Percentiles rank a stretch among this genome's conserved stretches.
Conservation (phyloP, 2,329 filamentous ascomycete genomes). For the Curvularia spicifera region DNA sequence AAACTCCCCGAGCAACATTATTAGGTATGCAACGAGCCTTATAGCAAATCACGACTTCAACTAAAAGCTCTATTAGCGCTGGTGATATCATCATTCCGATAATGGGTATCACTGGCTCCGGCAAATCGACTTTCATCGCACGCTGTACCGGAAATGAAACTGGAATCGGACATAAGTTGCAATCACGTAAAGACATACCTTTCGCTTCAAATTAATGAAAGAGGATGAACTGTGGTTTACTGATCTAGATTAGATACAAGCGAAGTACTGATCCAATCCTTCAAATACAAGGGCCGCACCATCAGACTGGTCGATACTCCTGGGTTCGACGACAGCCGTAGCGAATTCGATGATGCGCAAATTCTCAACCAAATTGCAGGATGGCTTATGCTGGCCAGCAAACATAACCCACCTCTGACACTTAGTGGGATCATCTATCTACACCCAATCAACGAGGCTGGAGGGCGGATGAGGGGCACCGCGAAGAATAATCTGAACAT, state of each 20-base stretch:
- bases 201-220: not conserved
- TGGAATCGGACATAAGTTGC: not conserved
- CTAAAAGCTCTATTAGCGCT: not conserved
- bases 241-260: not conserved
- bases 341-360: not conserved
- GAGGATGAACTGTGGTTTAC: not conserved
- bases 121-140: not conserved
- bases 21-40: not conserved
- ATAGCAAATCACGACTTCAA: not conserved
- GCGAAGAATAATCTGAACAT: not conserved
- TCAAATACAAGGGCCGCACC: not conserved
- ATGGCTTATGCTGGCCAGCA: not conserved
- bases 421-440: not conserved
- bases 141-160: not conserved
- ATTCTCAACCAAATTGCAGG: not conserved
- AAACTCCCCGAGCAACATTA: not conserved
- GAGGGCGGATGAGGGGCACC: not conserved
- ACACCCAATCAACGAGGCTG: not conserved
- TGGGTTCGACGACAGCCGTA: not conserved
- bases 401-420: not conserved
- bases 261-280: not conserved
- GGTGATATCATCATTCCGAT: not conserved
- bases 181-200: not conserved
- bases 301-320: not conserved
- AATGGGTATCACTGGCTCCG: not conserved